phyloP scores from a whole-genome alignment of 495 filamentous ascomycete species.

The Aspergillus cavernicola region DNA sequence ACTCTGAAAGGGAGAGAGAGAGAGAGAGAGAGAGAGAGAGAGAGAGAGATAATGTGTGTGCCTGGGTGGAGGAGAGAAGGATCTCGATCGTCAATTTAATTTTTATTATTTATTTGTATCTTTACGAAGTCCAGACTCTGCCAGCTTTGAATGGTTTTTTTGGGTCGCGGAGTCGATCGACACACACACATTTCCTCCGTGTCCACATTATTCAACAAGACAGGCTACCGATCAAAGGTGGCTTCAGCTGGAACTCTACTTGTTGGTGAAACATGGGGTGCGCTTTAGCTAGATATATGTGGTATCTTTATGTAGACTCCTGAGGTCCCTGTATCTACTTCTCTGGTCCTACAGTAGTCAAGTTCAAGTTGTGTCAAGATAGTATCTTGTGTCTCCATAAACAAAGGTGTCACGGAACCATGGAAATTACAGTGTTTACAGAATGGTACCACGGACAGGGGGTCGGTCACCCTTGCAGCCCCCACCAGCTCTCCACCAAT shows the following conservation, averaged over 20 bases:
- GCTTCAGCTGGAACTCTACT: neutral
- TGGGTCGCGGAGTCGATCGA: constrained; percentile 8
- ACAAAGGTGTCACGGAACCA: constrained; percentile 21
- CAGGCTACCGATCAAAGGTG: neutral
- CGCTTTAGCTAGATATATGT: too few species aligned
- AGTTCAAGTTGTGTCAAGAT: too few species aligned
- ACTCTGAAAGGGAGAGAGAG: constrained; percentile 7
- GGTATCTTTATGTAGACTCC: too few species aligned
- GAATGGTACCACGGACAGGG: constrained; percentile 16
- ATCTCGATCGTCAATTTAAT: constrained; percentile 10
- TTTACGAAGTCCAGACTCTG: constrained; percentile 1
- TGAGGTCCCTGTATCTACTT: too few species aligned
- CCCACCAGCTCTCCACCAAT: constrained; percentile 6
- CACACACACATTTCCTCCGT: constrained; percentile 1
- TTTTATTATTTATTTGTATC: constrained; percentile 3
- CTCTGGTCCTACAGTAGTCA: too few species aligned
- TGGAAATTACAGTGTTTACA: constrained; percentile 13
- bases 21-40: constrained; percentile 5
- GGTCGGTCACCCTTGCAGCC: constrained; percentile 21
- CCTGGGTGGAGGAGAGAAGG: constrained; percentile 8
- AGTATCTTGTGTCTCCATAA: too few species aligned
- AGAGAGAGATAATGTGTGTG: neutral
- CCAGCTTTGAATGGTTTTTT: neutral
- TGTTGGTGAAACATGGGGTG: too few species aligned
- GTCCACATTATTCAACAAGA: too few species aligned